Conservation (phyloP, 1,284 basidiomycete genomes). For the Rhodofomes roseus region DNA sequence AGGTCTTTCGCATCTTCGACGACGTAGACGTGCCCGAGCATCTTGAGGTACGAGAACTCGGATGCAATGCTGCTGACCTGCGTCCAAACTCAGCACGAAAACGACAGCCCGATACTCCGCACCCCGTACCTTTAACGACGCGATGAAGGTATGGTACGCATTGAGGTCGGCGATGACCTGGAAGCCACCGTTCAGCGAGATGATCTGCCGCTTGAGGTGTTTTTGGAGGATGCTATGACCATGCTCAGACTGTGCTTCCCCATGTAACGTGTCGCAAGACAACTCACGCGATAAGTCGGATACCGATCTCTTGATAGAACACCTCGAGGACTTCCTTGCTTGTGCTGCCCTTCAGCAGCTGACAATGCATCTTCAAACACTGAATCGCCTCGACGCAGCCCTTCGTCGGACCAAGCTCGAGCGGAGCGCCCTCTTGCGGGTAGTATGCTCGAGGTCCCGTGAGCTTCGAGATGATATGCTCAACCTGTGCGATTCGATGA, state of each 20-base stretch:
- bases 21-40: constrained; percentile 95
- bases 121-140: constrained; percentile 64
- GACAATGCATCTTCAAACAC: constrained; percentile 88
- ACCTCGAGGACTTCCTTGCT: constrained; percentile 96
- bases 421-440: constrained; percentile 70
- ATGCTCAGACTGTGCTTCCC: too few species aligned
- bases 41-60: constrained; percentile 92
- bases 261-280: background rate
- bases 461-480: constrained; percentile 83
- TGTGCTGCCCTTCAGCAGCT: constrained; percentile 87
- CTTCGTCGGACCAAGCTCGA: constrained; percentile 81
- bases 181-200: constrained; percentile 90
- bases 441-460: constrained; percentile 90
- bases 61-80: constrained; percentile 56
- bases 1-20: constrained; percentile 91
- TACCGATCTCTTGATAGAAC: constrained; percentile 95
- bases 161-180: constrained; percentile 96
- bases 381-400: constrained; percentile 86
- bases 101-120: background rate
- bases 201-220: constrained; percentile 95
- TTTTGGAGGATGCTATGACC: constrained; percentile 82
- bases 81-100: background rate
- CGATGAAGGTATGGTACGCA: constrained; percentile 86
- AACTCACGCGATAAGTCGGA: constrained; percentile 82
- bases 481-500: constrained; percentile 53